Conservation (phyloP, 495 filamentous ascomycete species). For the Xylaria flabelliformis region DNA sequence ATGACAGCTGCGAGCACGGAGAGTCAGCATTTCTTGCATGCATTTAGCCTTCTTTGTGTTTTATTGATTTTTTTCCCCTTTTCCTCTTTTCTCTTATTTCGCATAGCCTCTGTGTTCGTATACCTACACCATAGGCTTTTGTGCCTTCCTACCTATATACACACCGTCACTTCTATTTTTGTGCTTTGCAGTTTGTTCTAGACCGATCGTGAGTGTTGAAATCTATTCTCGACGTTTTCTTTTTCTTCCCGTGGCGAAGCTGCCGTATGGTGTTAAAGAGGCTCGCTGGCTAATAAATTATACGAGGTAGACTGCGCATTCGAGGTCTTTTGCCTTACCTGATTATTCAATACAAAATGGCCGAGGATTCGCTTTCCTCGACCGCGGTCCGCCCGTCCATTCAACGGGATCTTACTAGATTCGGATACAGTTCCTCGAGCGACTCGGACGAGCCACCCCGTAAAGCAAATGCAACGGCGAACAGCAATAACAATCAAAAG, state of each 20-base stretch:
- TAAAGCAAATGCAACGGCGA: conserved; percentile 31
- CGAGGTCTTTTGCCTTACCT: not conserved
- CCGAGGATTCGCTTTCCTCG: not conserved
- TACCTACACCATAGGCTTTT: not conserved
- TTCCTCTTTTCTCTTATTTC: not conserved
- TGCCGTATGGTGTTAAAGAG: not conserved
- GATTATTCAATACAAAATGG: conserved; percentile 6
- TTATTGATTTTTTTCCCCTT: not conserved
- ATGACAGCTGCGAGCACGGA: not conserved
- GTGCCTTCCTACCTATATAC: not conserved
- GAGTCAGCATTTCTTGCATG: conserved; percentile 9
- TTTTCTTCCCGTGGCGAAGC: not conserved
- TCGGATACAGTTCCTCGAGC: conserved; percentile 46
- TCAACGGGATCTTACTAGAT: conserved; percentile 34
- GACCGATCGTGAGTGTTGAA: too few species aligned
- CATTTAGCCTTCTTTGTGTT: not conserved
- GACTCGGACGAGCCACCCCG: conserved; percentile 45
- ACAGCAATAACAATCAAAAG: conserved; percentile 41
- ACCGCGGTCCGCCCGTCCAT: conserved; percentile 11
- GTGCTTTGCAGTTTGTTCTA: too few species aligned
- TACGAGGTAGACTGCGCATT: not conserved
- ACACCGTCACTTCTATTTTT: not conserved
- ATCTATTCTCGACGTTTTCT: not conserved
- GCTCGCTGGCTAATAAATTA: not conserved
- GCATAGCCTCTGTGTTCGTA: not conserved